Conservation (phyloP, 1,139 yeast genomes). For the Debaryomycetaceae sp. region DNA sequence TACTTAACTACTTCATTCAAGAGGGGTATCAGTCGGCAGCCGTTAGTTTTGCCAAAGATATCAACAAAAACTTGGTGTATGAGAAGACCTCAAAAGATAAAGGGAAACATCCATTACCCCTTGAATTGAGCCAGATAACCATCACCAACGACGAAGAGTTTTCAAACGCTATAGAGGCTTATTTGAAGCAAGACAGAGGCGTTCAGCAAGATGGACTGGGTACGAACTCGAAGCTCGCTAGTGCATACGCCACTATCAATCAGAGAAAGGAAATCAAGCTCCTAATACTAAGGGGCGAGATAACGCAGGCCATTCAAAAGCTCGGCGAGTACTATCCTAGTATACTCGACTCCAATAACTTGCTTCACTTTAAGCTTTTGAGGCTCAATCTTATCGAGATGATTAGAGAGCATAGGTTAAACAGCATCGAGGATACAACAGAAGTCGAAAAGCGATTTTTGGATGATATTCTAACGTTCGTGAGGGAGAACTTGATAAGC, state of each 20-base stretch:
- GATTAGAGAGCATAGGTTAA: constrained; percentile 49
- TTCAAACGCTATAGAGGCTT: constrained; percentile 13
- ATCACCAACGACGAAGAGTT: constrained; percentile 12
- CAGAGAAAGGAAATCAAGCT: constrained; percentile 48
- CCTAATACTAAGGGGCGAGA: constrained; percentile 47
- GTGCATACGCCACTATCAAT: constrained; percentile 47
- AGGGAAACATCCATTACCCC: constrained; percentile 3
- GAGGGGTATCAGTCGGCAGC: constrained; percentile 60
- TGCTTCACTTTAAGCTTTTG: constrained; percentile 60
- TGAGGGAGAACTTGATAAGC: constrained; percentile 56
- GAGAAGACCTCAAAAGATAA: neutral
- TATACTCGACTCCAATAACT: constrained; percentile 50
- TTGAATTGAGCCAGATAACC: constrained; percentile 5
- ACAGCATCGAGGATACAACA: constrained; percentile 15
- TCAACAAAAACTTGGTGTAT: constrained; percentile 17
- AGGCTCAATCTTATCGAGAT: constrained; percentile 61
- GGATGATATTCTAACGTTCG: constrained; percentile 54
- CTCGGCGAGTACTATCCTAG: constrained; percentile 51
- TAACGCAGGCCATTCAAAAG: constrained; percentile 44
- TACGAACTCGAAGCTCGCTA: constrained; percentile 11
- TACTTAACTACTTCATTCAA: constrained; percentile 53
- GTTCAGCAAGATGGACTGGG: neutral
- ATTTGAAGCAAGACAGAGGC: neutral
- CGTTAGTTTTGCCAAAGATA: constrained; percentile 45
- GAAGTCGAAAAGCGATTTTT: constrained; percentile 48